Evolutionary conservation across 768 basidiomycete species (phyloP).

Genomic region (Polyporus arcularius): DNA sequence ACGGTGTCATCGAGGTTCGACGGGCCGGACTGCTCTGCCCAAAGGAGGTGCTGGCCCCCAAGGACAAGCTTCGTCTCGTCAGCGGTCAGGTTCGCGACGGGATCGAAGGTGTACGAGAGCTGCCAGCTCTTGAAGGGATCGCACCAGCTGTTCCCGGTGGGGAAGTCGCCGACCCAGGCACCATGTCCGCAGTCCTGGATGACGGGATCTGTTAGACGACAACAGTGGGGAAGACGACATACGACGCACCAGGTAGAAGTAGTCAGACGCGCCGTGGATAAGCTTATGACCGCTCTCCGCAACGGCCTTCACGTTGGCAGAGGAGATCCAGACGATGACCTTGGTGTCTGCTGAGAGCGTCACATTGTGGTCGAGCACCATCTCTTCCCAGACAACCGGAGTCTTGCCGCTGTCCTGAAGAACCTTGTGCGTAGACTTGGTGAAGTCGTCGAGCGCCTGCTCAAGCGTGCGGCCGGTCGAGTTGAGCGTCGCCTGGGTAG

Average conservation of each 20-base stretch:
- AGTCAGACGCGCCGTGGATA: slow-evolving; percentile 72
- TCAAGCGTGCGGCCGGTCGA: slow-evolving; percentile 35
- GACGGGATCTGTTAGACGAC: neutral
- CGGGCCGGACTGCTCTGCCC: slow-evolving; percentile 74
- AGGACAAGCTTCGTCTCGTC: slow-evolving; percentile 58
- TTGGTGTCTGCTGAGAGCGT: slow-evolving; percentile 43
- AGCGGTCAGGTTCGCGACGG: slow-evolving; percentile 52
- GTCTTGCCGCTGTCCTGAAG: slow-evolving; percentile 42
- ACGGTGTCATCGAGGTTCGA: slow-evolving; percentile 66
- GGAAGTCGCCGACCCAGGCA: slow-evolving; percentile 62
- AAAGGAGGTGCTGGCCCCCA: slow-evolving; percentile 76
- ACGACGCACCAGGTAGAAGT: slow-evolving; percentile 67
- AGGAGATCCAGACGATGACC: slow-evolving; percentile 75
- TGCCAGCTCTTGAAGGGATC: slow-evolving; percentile 85
- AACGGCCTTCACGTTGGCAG: slow-evolving; percentile 58
- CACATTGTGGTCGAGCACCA: slow-evolving; percentile 41
- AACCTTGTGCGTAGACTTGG: slow-evolving; percentile 34
- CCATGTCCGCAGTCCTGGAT: slow-evolving; percentile 68
- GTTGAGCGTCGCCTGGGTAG: slow-evolving; percentile 35
- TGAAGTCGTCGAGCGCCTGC: slow-evolving; percentile 42
- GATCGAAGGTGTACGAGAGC: slow-evolving; percentile 72
- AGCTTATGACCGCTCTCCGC: slow-evolving; percentile 60
- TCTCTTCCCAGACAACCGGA: slow-evolving; percentile 49
- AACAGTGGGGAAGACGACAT: too few relatives aligned
- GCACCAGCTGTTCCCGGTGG: slow-evolving; percentile 66